phyloP scores from a whole-genome alignment of 1,284 basidiomycete species.

The Austroboletus niveus region DNA sequence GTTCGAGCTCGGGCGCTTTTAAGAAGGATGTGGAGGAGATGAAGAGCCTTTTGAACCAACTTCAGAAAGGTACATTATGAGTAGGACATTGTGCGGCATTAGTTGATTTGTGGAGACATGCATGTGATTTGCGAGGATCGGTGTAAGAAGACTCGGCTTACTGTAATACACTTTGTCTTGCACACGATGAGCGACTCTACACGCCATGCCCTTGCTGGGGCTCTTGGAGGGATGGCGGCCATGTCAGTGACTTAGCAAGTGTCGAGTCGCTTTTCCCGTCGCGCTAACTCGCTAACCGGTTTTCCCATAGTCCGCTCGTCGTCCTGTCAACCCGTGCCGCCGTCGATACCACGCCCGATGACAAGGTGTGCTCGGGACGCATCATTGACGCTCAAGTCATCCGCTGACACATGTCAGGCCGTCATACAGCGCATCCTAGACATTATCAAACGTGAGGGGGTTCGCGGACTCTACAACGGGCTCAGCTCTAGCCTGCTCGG shows the following conservation, averaged over 20 bases:
- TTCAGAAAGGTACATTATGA: constrained; percentile 35
- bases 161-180: no score
- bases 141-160: background rate
- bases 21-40: constrained; percentile 68
- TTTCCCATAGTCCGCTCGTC: constrained; percentile 72
- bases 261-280: background rate
- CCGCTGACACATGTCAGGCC: constrained; percentile 44
- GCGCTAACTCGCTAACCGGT: constrained; percentile 11
- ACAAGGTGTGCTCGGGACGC: constrained; percentile 48
- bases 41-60: constrained; percentile 51
- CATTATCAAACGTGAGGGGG: constrained; percentile 83
- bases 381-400: background rate
- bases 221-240: constrained; percentile 86
- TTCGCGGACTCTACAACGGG: constrained; percentile 86
- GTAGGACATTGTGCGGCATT: background rate
- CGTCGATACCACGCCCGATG: constrained; percentile 79
- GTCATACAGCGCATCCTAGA: constrained; percentile 58
- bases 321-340: constrained; percentile 93
- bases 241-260: constrained; percentile 85
- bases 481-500: constrained; percentile 85
- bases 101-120: background rate
- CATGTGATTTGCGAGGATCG: constrained; percentile 12
- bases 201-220: constrained; percentile 89
- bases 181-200: constrained; percentile 69
- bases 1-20: constrained; percentile 54